Evolutionary conservation across 768 basidiomycete species (phyloP).

Genomic region (Panellus pusillus): DNA sequence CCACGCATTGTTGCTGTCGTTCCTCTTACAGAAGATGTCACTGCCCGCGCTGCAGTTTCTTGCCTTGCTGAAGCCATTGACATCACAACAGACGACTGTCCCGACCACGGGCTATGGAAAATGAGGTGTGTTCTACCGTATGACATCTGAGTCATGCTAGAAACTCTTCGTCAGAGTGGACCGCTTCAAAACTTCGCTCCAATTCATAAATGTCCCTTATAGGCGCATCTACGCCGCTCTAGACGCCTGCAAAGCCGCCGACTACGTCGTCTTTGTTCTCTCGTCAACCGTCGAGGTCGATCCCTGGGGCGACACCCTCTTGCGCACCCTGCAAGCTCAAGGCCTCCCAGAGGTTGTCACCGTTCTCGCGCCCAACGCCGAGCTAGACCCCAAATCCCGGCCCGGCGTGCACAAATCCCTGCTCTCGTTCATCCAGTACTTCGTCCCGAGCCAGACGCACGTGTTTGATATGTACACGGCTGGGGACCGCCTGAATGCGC

Average conservation of each 20-base stretch:
- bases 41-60: slow-evolving; percentile 47
- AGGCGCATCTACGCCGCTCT: slow-evolving; percentile 72
- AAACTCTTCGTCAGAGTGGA: slow-evolving; percentile 57
- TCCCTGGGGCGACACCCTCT: slow-evolving; percentile 80
- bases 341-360: slow-evolving; percentile 85
- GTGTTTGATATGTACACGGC: slow-evolving; percentile 69
- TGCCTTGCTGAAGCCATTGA: slow-evolving; percentile 64
- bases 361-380: slow-evolving; percentile 57
- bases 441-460: slow-evolving; percentile 78
- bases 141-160: background rate
- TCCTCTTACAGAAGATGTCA: slow-evolving; percentile 73
- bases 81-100: slow-evolving; percentile 50
- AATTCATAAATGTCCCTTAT: slow-evolving; percentile 79
- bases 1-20: slow-evolving; percentile 89
- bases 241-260: slow-evolving; percentile 84
- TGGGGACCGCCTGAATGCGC: slow-evolving; percentile 68
- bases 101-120: slow-evolving; percentile 59
- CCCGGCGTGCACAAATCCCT: slow-evolving; percentile 79
- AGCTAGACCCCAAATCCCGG: slow-evolving; percentile 62
- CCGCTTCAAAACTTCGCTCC: slow-evolving; percentile 87
- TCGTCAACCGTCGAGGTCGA: slow-evolving; percentile 84
- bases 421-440: slow-evolving; percentile 93
- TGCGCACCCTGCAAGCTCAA: slow-evolving; percentile 87
- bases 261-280: slow-evolving; percentile 85
- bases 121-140: slow-evolving; percentile 51